A percentile compares a stretch with the other conserved stretches of the same genome.
Conservation (phyloP, 768 basidiomycete species). For the Podaxis sp. region DNA sequence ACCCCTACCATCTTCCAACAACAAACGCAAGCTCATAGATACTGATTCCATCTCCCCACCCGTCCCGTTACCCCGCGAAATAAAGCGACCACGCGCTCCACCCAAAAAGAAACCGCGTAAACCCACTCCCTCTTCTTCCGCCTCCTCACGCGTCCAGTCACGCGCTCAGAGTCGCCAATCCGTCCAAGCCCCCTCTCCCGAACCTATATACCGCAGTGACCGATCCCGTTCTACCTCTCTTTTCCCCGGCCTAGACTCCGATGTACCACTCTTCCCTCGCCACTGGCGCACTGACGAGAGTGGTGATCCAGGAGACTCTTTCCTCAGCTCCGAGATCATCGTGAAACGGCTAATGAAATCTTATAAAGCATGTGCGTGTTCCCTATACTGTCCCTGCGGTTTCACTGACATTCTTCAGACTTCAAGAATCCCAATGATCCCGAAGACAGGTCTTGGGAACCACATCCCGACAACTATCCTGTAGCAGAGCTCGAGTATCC, state of each 20-base stretch:
- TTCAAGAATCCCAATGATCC: constrained; percentile 67
- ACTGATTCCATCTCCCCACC: constrained; percentile 11
- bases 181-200: constrained; percentile 39
- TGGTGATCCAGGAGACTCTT: constrained; percentile 44
- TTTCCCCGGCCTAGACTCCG: constrained; percentile 36
- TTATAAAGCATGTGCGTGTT: constrained; percentile 57
- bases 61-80: constrained; percentile 28
- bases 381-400: neutral
- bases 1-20: constrained; percentile 16
- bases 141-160: constrained; percentile 39
- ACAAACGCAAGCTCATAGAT: constrained; percentile 33
- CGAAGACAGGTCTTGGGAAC: constrained; percentile 58
- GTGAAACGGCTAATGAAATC: constrained; percentile 58
- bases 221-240: constrained; percentile 65
- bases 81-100: constrained; percentile 34
- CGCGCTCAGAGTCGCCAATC: constrained; percentile 39
- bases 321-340: constrained; percentile 62
- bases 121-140: constrained; percentile 31
- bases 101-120: constrained; percentile 25
- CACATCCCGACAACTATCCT: constrained; percentile 58
- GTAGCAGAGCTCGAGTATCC: constrained; percentile 75
- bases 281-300: constrained; percentile 50
- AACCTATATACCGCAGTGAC: constrained; percentile 53
- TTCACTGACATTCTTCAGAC: constrained; percentile 36
- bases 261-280: constrained; percentile 31